Conservation (phyloP, 1,139 yeast species). For the Sugiyamaella castrensis region DNA sequence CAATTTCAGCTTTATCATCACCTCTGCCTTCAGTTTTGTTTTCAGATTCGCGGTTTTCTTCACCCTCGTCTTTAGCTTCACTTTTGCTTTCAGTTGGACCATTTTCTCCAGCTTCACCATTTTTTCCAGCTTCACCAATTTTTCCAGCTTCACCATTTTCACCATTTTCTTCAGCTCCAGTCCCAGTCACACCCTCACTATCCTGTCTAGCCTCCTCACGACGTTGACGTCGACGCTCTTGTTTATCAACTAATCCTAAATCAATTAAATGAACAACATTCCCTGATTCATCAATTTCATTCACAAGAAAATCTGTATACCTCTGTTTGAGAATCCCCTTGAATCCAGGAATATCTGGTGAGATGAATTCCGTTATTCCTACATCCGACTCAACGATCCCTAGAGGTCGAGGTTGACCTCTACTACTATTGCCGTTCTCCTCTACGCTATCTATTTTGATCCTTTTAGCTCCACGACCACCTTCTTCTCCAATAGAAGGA, state of each 20-base stretch:
- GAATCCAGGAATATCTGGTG: slow-evolving; percentile 59
- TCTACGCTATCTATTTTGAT: no score
- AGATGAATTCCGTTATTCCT: slow-evolving; percentile 74
- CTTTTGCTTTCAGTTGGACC: slow-evolving; percentile 27
- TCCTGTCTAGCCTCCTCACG: slow-evolving; percentile 43
- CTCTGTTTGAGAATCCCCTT: slow-evolving; percentile 79
- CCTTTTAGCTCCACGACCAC: no score
- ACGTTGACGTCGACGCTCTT: slow-evolving; percentile 50
- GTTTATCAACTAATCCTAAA: slow-evolving; percentile 62
- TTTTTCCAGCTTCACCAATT: slow-evolving; percentile 42
- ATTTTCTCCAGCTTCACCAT: slow-evolving; percentile 25
- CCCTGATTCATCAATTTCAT: slow-evolving; percentile 71
- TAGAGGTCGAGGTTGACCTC: not conserved
- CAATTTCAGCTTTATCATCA: slow-evolving; percentile 21
- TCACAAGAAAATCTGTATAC: slow-evolving; percentile 92
- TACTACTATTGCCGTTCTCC: no score
- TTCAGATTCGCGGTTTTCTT: no score
- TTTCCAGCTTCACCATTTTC: slow-evolving; percentile 43
- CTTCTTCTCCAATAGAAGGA: no score
- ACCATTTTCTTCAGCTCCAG: slow-evolving; percentile 23
- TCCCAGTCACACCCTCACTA: slow-evolving; percentile 41
- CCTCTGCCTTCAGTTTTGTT: slow-evolving; percentile 24
- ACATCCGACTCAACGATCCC: slow-evolving; percentile 66
- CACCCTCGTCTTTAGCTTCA: slow-evolving; percentile 31
- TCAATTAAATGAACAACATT: slow-evolving; percentile 72